A percentile compares a stretch with the other conserved stretches of the same genome.
phyloP scores from a whole-genome alignment of 306 rosid genomes.

The Abrus pulchellus region DNA sequence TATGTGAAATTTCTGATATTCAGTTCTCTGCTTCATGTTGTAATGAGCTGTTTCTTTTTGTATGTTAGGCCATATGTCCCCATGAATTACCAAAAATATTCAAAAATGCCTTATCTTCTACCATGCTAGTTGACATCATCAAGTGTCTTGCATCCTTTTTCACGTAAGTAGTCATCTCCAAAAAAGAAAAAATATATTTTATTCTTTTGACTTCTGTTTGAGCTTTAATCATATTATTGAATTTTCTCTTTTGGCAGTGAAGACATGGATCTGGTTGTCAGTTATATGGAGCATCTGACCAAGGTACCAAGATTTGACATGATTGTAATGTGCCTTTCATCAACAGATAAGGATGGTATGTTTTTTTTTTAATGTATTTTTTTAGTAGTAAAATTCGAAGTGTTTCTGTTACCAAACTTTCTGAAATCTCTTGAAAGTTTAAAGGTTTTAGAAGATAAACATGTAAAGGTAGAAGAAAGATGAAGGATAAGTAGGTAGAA shows the following conservation, averaged over 20 bases:
- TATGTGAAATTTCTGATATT: constrained; percentile 27
- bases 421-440: constrained; percentile 12
- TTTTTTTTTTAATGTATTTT: constrained; percentile 29
- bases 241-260: constrained; percentile 66
- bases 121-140: constrained; percentile 75
- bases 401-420: constrained; percentile 21
- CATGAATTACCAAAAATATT: constrained; percentile 75
- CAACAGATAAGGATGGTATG: constrained; percentile 78
- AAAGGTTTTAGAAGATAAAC: constrained; percentile 13
- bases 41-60: constrained; percentile 27
- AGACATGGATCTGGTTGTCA: constrained; percentile 74
- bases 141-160: constrained; percentile 84
- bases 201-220: constrained; percentile 14
- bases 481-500: not conserved
- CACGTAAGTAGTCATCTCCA: constrained; percentile 59
- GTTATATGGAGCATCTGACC: constrained; percentile 71
- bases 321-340: constrained; percentile 80
- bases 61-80: constrained; percentile 72
- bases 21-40: constrained; percentile 34
- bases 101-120: constrained; percentile 82
- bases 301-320: constrained; percentile 84
- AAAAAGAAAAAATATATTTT: not conserved
- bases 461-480: constrained; percentile 1
- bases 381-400: not conserved
- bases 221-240: constrained; percentile 35